These are phyloP conservation scores for Nemophila menziesii DNA, from an alignment of 257 asterid species.

Conservation along the genomic window DNA sequence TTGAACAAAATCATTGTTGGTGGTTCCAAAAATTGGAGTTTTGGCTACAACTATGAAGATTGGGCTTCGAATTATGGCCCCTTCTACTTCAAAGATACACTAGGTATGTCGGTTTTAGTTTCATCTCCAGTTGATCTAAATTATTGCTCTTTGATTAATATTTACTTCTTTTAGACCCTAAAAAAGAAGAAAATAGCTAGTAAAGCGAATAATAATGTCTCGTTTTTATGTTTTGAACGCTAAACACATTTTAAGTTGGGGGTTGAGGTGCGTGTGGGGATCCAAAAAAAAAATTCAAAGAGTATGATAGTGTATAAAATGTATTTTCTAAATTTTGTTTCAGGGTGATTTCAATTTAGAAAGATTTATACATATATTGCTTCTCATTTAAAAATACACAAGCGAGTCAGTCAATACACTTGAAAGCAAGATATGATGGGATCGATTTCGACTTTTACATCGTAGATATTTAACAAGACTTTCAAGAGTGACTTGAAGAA, in stretches of 20 bases:
- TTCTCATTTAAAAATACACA: no score
- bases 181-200: no score
- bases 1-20: slow-evolving; percentile 29
- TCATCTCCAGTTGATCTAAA: not conserved
- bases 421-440: not conserved
- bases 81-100: slow-evolving; percentile 39
- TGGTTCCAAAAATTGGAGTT: slow-evolving; percentile 42
- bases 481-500: not conserved
- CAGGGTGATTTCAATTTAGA: no score
- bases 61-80: slow-evolving; percentile 42
- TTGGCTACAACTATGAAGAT: slow-evolving; percentile 40
- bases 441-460: not conserved
- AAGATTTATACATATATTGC: no score
- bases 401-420: no score
- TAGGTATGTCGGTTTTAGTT: slow-evolving; percentile 19
- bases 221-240: no score
- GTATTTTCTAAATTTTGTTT: no score
- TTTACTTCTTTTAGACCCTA: not conserved
- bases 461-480: not conserved
- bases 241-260: no score
- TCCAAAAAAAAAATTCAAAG: no score
- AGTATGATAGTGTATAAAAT: no score
- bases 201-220: no score
- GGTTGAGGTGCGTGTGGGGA: no score
- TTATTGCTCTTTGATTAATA: not conserved